Conservation (phyloP, 2,329 filamentous ascomycete genomes). For the Paecilomyces variotii region DNA sequence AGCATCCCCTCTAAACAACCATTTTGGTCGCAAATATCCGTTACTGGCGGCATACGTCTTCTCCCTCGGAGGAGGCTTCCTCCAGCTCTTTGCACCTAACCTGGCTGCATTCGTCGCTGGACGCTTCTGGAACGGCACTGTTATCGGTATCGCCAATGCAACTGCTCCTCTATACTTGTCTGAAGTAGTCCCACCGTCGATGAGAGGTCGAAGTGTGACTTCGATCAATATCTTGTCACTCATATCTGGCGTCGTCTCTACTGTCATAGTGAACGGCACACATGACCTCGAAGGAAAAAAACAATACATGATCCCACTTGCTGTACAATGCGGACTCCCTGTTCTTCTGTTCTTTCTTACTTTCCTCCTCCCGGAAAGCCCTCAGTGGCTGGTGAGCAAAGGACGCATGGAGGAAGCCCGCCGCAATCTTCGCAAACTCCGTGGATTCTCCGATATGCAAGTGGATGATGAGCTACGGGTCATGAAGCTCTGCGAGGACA, state of each 20-base stretch:
- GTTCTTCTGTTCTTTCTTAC: conserved; percentile 22
- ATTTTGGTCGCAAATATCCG: conserved; percentile 27
- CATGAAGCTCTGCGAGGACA: conserved; percentile 20
- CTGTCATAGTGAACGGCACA: conserved; percentile 25
- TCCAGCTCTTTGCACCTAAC: conserved; percentile 29
- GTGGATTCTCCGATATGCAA: conserved; percentile 20
- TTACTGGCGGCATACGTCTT: conserved; percentile 24
- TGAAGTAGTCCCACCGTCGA: conserved; percentile 26
- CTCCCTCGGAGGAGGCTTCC: conserved; percentile 24
- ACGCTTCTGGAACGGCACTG: conserved; percentile 23
- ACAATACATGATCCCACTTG: conserved; percentile 29
- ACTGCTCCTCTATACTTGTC: conserved; percentile 30
- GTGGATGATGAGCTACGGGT: conserved; percentile 25
- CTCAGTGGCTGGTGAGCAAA: conserved; percentile 24
- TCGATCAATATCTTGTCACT: conserved; percentile 25
- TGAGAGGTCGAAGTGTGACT: conserved; percentile 24
- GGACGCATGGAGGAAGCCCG: conserved; percentile 22
- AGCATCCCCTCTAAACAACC: conserved; percentile 25
- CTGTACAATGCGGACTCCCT: conserved; percentile 26
- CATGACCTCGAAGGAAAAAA: conserved; percentile 16
- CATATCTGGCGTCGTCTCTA: conserved; percentile 23
- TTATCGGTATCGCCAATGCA: conserved; percentile 25
- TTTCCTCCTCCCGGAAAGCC: conserved; percentile 24
- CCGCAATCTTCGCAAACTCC: conserved; percentile 22
- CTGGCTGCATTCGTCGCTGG: conserved; percentile 26